These are phyloP conservation scores for Avena eriantha DNA, from an alignment of 176 grass and related monocot genomes.

Conservation along the genomic window DNA sequence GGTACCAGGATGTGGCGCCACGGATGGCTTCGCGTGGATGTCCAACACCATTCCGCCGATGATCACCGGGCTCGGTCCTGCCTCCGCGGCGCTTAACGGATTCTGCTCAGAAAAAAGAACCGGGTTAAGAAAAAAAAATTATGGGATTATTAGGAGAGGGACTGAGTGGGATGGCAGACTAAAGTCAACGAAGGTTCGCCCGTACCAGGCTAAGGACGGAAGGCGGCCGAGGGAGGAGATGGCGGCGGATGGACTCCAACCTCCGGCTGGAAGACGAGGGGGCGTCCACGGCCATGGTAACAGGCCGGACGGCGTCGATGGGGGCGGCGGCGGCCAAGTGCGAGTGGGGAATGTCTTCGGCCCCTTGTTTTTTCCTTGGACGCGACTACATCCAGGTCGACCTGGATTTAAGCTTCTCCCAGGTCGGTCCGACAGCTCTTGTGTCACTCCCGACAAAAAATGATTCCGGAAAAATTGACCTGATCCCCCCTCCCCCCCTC, in stretches of 20 bases:
- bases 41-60: slow-evolving; percentile 81
- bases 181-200: not conserved
- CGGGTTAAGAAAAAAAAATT: not conserved
- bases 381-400: too few species aligned
- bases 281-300: slow-evolving; percentile 16
- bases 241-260: slow-evolving; percentile 55
- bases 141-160: not conserved
- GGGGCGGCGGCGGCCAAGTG: not conserved
- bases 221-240: slow-evolving; percentile 40
- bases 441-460: too few species aligned
- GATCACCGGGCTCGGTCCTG: slow-evolving; percentile 52
- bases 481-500: too few species aligned
- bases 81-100: not conserved
- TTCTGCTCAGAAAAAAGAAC: slow-evolving; percentile 20
- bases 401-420: too few species aligned
- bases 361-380: not conserved
- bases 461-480: too few species aligned
- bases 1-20: slow-evolving; percentile 52
- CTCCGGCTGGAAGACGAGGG: slow-evolving; percentile 43
- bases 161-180: not conserved
- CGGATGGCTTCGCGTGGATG: slow-evolving; percentile 71
- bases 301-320: slow-evolving; percentile 15
- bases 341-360: not conserved
- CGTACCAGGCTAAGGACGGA: slow-evolving; percentile 38
- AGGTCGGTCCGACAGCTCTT: too few species aligned